Evolutionary conservation across 495 filamentous ascomycete species (phyloP).

Genomic region (Haplographium delicatum): DNA sequence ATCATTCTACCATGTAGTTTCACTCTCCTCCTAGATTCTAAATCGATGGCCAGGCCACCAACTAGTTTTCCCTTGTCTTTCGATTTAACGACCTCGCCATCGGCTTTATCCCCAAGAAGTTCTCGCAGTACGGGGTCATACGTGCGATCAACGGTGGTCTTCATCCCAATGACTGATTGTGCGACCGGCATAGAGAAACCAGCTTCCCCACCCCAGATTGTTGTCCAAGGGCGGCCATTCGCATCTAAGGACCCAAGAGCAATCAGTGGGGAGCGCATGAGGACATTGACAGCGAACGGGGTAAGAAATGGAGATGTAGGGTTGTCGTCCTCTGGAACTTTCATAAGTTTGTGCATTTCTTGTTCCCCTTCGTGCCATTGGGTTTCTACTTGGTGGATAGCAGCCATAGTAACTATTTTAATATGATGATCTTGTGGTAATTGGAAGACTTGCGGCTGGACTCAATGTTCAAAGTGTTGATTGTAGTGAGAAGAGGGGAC

Average conservation of each 20-base stretch:
- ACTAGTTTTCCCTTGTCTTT: constrained; percentile 37
- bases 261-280: constrained; percentile 55
- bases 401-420: constrained; percentile 20
- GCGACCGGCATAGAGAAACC: constrained; percentile 59
- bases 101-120: constrained; percentile 39
- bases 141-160: constrained; percentile 48
- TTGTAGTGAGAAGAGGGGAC: too few relatives aligned
- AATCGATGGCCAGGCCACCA: constrained; percentile 58
- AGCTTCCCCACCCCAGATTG: constrained; percentile 64
- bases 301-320: constrained; percentile 20
- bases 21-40: constrained; percentile 58
- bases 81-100: constrained; percentile 37
- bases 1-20: constrained; percentile 64
- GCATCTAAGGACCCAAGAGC: constrained; percentile 65
- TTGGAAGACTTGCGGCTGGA: too few relatives aligned
- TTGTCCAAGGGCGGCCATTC: constrained; percentile 64
- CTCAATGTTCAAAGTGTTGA: neutral
- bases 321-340: constrained; percentile 19
- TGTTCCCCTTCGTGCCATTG: constrained; percentile 25
- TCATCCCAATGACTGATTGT: constrained; percentile 52
- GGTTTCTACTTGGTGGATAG: constrained; percentile 19
- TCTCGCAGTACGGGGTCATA: constrained; percentile 61
- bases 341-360: constrained; percentile 21
- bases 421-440: too few relatives aligned
- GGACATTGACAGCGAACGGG: constrained; percentile 35